Evolutionary conservation across 2,329 filamentous ascomycete species (phyloP), one percentile per base, ranked within the genome.

Genomic region (Chaetomiaceae sp.): DNA sequence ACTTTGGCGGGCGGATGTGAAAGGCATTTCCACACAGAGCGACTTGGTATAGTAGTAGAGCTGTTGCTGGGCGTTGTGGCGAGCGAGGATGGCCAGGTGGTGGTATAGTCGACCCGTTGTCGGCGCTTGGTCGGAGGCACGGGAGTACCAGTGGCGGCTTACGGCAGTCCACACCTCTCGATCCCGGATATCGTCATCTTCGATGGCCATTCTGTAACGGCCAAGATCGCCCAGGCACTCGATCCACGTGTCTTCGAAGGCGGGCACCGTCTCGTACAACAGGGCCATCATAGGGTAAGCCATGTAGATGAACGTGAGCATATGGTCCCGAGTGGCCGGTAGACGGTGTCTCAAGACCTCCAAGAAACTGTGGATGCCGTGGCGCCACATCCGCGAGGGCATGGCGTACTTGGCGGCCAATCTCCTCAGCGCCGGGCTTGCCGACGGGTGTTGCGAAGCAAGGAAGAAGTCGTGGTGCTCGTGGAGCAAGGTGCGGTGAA

Each of bases 311-410:
- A 95, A 97, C 0, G 83, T 81, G 0, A 95, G 69, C 89, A 97
- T 96, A 45, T 94, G 86, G 40, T 96, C 90, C 1, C 89, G 67
- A 1, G 86, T 89, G 0, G 73, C 74, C 0, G 90, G 91, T 0
- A 95, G 68, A 2, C 83, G 77, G 53, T 87, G 81, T 0, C 88
- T 73, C 0, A 95, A 64, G 0, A 94, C 63, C 54, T 95, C 88
- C 0, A 95, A 71, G 47, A 93, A 93, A 0, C 81, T 83, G 60
- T 94, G 88, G 3, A 97, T 96, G 0, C 87, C 91, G 56, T 95
- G 87, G 0, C 88, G 76, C 93, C 93, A 97, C 86, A 97, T 93
- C 0, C 91, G 73, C 0, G 87, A 88, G 0, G 91, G 90, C 88
- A 97, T 96, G 0, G 82, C 81, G 56, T 95, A 95, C 51, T 93